phyloP scores from a whole-genome alignment of 257 asterid genomes.

The Solanum medicagineum region DNA sequence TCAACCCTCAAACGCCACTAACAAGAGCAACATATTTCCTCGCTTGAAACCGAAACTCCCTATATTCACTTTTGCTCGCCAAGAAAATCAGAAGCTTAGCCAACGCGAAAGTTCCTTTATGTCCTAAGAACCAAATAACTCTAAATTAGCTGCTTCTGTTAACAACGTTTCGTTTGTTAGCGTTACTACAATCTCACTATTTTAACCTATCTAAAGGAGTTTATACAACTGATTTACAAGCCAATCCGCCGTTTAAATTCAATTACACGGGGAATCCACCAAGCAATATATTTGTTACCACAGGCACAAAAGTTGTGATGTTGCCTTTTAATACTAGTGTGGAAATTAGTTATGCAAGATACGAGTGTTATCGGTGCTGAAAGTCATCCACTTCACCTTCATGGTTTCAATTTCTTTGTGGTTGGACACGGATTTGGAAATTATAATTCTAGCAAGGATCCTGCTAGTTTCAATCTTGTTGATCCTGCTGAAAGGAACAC shows the following conservation, averaged over 20 bases:
- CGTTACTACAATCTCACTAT: constrained; percentile 53
- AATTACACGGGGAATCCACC: constrained; percentile 55
- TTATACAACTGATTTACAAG: constrained; percentile 46
- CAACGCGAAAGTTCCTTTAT: constrained; percentile 29
- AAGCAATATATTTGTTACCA: constrained; percentile 15
- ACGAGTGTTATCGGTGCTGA: constrained; percentile 49
- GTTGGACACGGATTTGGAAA: constrained; percentile 54
- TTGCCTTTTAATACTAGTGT: constrained; percentile 34
- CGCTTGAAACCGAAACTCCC: constrained; percentile 19
- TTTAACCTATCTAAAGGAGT: constrained; percentile 39
- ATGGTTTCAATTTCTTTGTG: constrained; percentile 55
- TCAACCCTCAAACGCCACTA: constrained; percentile 1
- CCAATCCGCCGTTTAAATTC: constrained; percentile 39
- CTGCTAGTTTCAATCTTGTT: constrained; percentile 37
- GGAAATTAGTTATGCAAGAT: constrained; percentile 55
- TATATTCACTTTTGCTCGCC: constrained; percentile 11
- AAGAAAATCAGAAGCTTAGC: constrained; percentile 33
- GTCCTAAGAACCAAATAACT: constrained; percentile 41
- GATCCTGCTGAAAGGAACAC: constrained; percentile 60
- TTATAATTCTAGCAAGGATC: constrained; percentile 39
- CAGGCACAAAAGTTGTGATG: constrained; percentile 38
- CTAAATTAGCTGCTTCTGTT: constrained; percentile 35
- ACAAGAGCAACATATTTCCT: constrained; percentile 6
- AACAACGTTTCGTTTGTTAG: constrained; percentile 51
- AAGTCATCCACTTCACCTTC: constrained; percentile 61